Evolutionary conservation across 2,329 filamentous ascomycete genomes (phyloP).

Genomic region (Pseudogymnoascus sp.): DNA sequence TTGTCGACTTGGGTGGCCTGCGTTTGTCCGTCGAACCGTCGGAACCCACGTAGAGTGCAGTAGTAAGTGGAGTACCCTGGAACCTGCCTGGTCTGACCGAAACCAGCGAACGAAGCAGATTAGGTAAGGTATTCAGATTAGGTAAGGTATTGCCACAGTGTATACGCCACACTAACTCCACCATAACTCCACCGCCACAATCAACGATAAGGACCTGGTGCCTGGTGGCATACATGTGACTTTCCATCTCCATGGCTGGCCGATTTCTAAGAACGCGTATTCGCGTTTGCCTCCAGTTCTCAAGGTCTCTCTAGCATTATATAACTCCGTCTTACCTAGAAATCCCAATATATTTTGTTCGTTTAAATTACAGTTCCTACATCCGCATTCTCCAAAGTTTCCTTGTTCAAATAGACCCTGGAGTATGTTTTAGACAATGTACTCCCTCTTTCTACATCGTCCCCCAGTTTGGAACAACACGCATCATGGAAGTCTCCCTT

Average conservation of each 20-base stretch:
- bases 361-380: neutral
- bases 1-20: conserved; percentile 4
- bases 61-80: conserved; percentile 4
- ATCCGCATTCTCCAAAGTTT: neutral
- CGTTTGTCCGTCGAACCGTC: neutral
- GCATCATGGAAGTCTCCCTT: conserved; percentile 64
- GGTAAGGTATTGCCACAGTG: conserved; percentile 3
- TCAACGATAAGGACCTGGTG: neutral
- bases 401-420: neutral
- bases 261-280: conserved; percentile 6
- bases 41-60: neutral
- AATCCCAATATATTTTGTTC: neutral
- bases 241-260: neutral
- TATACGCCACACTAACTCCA: neutral
- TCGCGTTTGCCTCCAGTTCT: neutral
- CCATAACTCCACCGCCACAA: neutral
- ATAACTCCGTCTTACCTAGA: conserved; percentile 2
- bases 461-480: neutral
- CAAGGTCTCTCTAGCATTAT: neutral
- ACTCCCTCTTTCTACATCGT: neutral
- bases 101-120: neutral
- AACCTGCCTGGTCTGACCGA: too few species aligned
- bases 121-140: too few species aligned
- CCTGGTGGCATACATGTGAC: neutral
- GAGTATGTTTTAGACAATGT: neutral